Base-by-base conservation (phyloP, 2,329 filamentous ascomycete species). In the Fusarium verrucosum region DNA sequence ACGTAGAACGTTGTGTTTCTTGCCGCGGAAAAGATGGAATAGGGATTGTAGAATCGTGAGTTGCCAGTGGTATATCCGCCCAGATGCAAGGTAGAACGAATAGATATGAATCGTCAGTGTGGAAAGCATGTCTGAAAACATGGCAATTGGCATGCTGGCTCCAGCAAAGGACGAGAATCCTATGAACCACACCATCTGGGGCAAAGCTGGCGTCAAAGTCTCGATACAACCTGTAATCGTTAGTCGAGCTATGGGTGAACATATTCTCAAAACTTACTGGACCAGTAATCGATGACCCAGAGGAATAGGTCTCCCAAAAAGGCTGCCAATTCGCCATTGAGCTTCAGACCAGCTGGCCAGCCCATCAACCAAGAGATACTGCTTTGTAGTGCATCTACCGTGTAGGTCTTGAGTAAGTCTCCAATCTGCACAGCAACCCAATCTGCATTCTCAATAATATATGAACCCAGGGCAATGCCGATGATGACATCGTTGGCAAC, bases 281-380 rank as follows among this genome's bases (percentile, higher is more conserved):
- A 91, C 95, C 95, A 99, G 74, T 97, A 96, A 67, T 97, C 94
- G 66, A 99, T 98, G 43, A 99, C 95, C 95, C 95, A 99, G 4
- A 98, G 82, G 73, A 99, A 99, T 4, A 99, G 80, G 72, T 98
- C 94, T 64, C 95, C 95, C 13, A 99, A 84, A 70, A 99, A 99
- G n/a, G 87, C 86, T 3, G 94, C 95, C 35, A 99, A 82, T 76
- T 99, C 94, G 51, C 88, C 94, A 75, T 99, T 99, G 33, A 99
- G 85, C 77, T 99, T 99, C 66, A 99, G 80, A 30, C 95, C 95
- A 43, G 93, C 95, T 10, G 95, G 95, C 88, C 91, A 96, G 52
- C 91, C 92, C 92, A 95, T 97, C 41, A 99, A 83, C 95, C 95
- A 99, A 7, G 87, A 89, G 58, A 99, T 97, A 75, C 93, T 97